phyloP scores from a whole-genome alignment of 2,329 filamentous ascomycete genomes.

The Trichoderma gracile region DNA sequence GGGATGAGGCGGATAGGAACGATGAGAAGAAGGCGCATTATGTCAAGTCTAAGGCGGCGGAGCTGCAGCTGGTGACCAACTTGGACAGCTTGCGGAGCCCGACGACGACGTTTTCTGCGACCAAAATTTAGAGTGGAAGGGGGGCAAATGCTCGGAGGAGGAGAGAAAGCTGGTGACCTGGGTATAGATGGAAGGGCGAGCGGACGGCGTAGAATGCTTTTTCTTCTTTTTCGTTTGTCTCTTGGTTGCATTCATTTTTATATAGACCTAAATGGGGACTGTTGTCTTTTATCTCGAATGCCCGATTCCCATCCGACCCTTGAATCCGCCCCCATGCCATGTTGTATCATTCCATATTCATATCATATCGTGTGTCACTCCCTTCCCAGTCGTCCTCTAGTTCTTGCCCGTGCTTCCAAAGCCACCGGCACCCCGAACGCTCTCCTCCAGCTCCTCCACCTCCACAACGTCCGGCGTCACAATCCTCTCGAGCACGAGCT shows the following conservation, averaged over 20 bases:
- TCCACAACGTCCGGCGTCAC: slow-evolving; percentile 91
- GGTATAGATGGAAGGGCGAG: neutral
- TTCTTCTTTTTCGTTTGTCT: neutral
- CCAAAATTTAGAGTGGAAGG: slow-evolving; percentile 46
- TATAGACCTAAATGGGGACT: slow-evolving; percentile 2
- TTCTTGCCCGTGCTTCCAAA: slow-evolving; percentile 79
- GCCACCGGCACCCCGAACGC: slow-evolving; percentile 83
- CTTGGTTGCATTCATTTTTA: neutral
- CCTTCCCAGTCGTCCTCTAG: slow-evolving; percentile 13
- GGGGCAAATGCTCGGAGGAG: neutral
- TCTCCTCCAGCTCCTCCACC: slow-evolving; percentile 84
- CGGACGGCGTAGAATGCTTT: slow-evolving; percentile 5
- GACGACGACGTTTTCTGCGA: slow-evolving; percentile 61
- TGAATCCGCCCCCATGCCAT: neutral
- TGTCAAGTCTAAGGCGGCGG: slow-evolving; percentile 77
- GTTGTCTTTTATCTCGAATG: neutral
- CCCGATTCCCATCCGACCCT: neutral
- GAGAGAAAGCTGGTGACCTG: neutral
- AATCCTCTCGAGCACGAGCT: slow-evolving; percentile 92
- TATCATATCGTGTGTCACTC: neutral
- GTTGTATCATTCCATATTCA: neutral
- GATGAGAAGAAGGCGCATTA: slow-evolving; percentile 63
- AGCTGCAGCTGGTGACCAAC: slow-evolving; percentile 81
- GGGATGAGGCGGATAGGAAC: slow-evolving; percentile 46
- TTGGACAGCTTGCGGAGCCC: slow-evolving; percentile 68